phyloP scores from a whole-genome alignment of 2,329 filamentous ascomycete species.

The Cercospora zeina region DNA sequence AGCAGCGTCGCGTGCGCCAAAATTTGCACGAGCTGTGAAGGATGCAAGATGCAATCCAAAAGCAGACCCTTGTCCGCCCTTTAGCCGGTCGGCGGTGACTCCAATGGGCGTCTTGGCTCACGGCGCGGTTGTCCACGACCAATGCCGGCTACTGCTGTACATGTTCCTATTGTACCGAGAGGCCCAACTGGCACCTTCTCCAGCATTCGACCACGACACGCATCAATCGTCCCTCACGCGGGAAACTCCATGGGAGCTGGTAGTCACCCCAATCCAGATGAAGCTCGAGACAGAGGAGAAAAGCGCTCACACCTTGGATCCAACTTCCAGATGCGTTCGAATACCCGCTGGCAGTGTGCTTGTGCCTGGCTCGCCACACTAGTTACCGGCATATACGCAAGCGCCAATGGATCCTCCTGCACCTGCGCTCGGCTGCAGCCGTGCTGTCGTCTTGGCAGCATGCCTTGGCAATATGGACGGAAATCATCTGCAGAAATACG shows the following conservation, averaged over 20 bases:
- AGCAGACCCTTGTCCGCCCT: neutral
- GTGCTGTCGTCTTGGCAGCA: constrained; percentile 3
- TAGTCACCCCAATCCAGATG: too few species aligned
- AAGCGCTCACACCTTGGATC: too few species aligned
- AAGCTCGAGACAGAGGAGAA: too few species aligned
- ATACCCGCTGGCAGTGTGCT: too few species aligned
- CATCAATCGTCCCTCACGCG: neutral
- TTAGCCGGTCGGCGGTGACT: neutral
- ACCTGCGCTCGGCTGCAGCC: neutral
- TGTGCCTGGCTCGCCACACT: neutral
- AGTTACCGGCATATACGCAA: neutral
- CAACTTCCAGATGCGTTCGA: too few species aligned
- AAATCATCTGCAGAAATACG: neutral
- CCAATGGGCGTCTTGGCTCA: neutral
- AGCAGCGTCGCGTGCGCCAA: neutral
- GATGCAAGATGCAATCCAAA: neutral
- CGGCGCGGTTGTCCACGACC: neutral
- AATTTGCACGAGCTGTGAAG: neutral
- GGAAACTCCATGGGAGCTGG: too few species aligned
- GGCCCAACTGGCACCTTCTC: neutral
- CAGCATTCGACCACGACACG: neutral
- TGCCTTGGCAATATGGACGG: constrained; percentile 1
- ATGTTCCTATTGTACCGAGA: neutral
- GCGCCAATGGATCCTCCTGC: neutral
- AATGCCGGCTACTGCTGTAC: neutral